Evolutionary conservation across 176 grass and related monocot species (phyloP).

Genomic region (Aechmea fasciata): DNA sequence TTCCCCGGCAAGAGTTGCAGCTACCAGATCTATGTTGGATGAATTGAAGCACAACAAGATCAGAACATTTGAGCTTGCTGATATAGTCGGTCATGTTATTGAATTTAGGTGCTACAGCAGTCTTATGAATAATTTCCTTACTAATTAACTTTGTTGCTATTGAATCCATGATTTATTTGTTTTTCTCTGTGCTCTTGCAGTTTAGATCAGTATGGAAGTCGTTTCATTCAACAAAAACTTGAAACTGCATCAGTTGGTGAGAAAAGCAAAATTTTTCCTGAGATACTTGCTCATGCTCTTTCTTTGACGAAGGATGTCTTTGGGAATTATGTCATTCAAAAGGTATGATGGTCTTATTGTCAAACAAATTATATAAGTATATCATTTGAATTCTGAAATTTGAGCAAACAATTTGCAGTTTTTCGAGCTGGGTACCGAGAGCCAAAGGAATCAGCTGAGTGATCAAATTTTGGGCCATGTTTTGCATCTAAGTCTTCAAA

Average conservation of each 20-base stretch:
- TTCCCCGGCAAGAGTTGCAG: neutral
- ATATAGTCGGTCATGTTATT: slow-evolving; percentile 7
- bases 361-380: neutral
- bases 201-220: slow-evolving; percentile 31
- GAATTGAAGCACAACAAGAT: slow-evolving; percentile 2
- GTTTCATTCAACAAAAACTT: slow-evolving; percentile 39
- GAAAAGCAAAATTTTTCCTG: slow-evolving; percentile 21
- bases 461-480: slow-evolving; percentile 8
- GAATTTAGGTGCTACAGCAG: neutral
- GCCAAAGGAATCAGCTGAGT: slow-evolving; percentile 20
- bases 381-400: neutral
- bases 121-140: neutral
- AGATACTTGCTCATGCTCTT: slow-evolving; percentile 16
- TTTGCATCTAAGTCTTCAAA: slow-evolving; percentile 26
- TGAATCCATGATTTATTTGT: neutral
- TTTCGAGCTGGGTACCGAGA: slow-evolving; percentile 16
- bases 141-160: neutral
- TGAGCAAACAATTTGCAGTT: slow-evolving; percentile 10
- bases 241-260: slow-evolving; percentile 18
- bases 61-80: neutral
- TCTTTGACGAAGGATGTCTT: slow-evolving; percentile 25
- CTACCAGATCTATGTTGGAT: neutral
- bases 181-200: slow-evolving; percentile 8
- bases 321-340: slow-evolving; percentile 39
- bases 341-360: slow-evolving; percentile 12